These are phyloP conservation scores for Macrophomina phaseolina DNA, from an alignment of 2,329 filamentous ascomycete genomes.

Conservation along the genomic window DNA sequence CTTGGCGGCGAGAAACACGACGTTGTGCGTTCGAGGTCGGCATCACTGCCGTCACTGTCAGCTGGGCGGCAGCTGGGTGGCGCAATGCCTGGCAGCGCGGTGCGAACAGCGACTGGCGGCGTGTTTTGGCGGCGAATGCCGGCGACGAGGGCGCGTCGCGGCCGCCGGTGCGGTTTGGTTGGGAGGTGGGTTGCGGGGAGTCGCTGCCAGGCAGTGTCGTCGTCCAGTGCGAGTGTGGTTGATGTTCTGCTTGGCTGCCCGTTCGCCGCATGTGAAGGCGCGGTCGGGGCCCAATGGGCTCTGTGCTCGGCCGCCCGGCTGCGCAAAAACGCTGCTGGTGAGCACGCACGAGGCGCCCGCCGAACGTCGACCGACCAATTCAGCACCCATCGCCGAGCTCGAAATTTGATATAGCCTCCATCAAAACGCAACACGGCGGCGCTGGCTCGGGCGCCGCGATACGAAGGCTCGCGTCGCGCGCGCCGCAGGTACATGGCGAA, in stretches of 20 bases:
- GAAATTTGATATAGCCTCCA: background rate
- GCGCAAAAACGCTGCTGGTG: background rate
- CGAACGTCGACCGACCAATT: background rate
- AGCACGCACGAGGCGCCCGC: background rate
- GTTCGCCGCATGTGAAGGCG: conserved; percentile 7
- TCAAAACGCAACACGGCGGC: conserved; percentile 5
- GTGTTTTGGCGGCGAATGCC: conserved; percentile 7
- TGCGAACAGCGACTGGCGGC: background rate
- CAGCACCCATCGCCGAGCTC: background rate
- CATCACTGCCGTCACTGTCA: background rate
- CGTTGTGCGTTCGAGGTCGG: conserved; percentile 10
- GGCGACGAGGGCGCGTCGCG: background rate
- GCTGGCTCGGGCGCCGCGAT: background rate
- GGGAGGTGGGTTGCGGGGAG: too few relatives aligned
- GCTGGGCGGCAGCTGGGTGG: background rate
- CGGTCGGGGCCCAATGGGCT: background rate
- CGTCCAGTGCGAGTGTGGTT: background rate
- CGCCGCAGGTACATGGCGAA: conserved; percentile 6
- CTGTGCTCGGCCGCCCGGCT: conserved; percentile 1
- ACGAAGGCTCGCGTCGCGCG: background rate
- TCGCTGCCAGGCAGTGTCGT: background rate
- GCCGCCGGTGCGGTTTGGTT: background rate
- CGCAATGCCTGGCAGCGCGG: background rate
- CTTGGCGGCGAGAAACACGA: conserved; percentile 25
- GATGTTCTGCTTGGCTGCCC: background rate